A percentile compares a stretch with the other conserved stretches of the same genome.
These are phyloP conservation scores for Batkoa obscura DNA, from an alignment of 371 early-diverging fungal genomes.

Conservation along the genomic window DNA sequence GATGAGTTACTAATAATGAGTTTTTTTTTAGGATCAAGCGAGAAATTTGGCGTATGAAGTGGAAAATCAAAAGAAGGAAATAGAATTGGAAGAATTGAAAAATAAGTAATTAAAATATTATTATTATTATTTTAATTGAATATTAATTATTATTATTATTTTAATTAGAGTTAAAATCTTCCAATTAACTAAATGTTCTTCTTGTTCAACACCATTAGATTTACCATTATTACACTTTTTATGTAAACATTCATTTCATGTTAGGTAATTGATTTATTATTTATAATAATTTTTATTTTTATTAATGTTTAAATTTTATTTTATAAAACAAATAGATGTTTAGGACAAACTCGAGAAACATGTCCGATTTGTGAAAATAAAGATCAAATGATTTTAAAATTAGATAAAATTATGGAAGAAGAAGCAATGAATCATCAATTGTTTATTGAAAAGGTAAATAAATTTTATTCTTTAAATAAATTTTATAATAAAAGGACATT, in stretches of 20 bases:
- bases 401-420: neutral
- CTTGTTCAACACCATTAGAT: conserved; percentile 64
- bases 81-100: conserved; percentile 62
- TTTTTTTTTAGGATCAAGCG: conserved; percentile 22
- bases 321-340: no score
- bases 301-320: no score
- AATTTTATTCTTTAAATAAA: neutral
- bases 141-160: neutral
- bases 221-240: conserved; percentile 80
- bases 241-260: conserved; percentile 86
- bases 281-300: neutral
- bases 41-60: conserved; percentile 51
- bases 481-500: no score
- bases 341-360: neutral
- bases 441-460: neutral
- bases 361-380: neutral
- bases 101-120: conserved; percentile 21
- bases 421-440: neutral
- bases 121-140: neutral
- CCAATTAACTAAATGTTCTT: conserved; percentile 70
- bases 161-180: conserved; percentile 43
- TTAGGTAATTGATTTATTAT: conserved; percentile 25
- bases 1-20: neutral
- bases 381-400: neutral
- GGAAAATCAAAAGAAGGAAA: conserved; percentile 53